Evolutionary conservation across 2,329 filamentous ascomycete species (phyloP).

Genomic region (Fusarium haematococcum): DNA sequence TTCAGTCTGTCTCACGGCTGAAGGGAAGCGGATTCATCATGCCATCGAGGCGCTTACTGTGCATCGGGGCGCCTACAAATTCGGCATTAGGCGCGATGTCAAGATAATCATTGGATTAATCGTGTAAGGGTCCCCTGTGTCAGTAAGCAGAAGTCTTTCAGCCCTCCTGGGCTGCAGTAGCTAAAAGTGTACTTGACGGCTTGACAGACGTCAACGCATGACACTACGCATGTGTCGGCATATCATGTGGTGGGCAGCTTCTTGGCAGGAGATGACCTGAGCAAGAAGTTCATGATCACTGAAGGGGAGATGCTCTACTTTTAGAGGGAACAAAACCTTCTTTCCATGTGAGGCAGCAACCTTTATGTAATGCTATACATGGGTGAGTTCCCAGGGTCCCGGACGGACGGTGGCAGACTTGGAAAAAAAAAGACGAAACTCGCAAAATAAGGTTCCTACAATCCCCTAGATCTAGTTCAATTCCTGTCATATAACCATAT

Average conservation of each 20-base stretch:
- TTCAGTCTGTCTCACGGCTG: background rate
- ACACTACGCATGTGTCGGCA: background rate
- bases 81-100: background rate
- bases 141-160: background rate
- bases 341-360: background rate
- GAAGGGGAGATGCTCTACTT: background rate
- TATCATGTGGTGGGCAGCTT: background rate
- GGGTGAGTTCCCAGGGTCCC: background rate
- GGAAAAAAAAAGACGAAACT: background rate
- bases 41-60: background rate
- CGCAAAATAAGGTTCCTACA: background rate
- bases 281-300: background rate
- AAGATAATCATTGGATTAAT: background rate
- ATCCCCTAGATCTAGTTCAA: background rate
- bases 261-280: background rate
- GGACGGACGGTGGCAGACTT: background rate
- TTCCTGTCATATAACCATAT: background rate
- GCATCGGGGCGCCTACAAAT: background rate
- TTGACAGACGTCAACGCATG: background rate
- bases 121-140: background rate
- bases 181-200: background rate
- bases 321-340: background rate
- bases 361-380: background rate
- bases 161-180: background rate
- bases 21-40: background rate